phyloP scores from a whole-genome alignment of 441 rosid genomes.

The Bocquillonia castaneifolia region DNA sequence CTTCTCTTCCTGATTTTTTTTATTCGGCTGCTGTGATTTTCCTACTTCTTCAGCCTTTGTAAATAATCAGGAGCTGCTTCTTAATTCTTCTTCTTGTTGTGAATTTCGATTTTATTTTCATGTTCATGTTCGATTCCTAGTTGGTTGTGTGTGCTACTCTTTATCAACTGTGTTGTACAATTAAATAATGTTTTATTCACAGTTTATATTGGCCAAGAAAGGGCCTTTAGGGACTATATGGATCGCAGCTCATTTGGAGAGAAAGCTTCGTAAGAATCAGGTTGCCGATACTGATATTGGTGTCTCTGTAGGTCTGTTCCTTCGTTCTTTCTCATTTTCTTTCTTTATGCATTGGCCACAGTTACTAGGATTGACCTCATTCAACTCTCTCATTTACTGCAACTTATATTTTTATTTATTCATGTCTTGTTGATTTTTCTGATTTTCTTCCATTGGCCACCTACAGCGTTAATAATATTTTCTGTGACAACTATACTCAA shows the following conservation, averaged over 20 bases:
- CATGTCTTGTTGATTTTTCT: too few relatives aligned
- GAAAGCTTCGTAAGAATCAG: slow-evolving; percentile 99
- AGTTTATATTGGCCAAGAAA: slow-evolving; percentile 99
- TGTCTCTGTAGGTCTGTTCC: slow-evolving; percentile 82
- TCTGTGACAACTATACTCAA: too few relatives aligned
- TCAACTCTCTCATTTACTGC: too few relatives aligned
- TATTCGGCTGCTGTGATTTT: too few relatives aligned
- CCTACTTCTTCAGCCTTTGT: too few relatives aligned
- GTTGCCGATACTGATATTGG: slow-evolving; percentile 99
- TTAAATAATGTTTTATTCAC: slow-evolving; percentile 86
- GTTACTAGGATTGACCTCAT: neutral
- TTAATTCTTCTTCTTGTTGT: neutral
- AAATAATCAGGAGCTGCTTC: too few relatives aligned
- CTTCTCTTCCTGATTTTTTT: too few relatives aligned
- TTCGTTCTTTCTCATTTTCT: neutral
- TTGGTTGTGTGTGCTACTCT: neutral
- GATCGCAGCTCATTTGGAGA: slow-evolving; percentile 99
- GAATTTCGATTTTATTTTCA: neutral
- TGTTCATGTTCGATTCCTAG: neutral
- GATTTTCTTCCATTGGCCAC: too few relatives aligned
- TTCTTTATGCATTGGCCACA: too few relatives aligned
- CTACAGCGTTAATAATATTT: too few relatives aligned
- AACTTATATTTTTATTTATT: too few relatives aligned
- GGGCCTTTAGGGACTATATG: slow-evolving; percentile 99
- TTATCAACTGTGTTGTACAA: neutral